Conservation (phyloP, 1,139 yeast genomes). For the Saccharomyces hybrid region DNA sequence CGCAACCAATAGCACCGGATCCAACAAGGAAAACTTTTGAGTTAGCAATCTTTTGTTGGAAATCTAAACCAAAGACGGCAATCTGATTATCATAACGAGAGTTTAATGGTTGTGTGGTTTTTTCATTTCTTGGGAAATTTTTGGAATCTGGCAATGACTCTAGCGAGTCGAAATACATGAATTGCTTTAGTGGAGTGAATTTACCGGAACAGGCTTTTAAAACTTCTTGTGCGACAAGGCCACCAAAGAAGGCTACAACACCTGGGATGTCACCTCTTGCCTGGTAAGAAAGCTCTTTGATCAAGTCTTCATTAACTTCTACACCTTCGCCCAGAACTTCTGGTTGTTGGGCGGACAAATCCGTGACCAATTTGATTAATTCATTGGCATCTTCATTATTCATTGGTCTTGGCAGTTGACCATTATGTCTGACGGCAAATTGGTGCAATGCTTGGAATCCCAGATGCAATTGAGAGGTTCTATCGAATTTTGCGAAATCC, state of each 20-base stretch:
- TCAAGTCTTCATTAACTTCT: constrained; percentile 54
- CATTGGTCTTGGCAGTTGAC: constrained; percentile 68
- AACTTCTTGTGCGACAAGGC: constrained; percentile 93
- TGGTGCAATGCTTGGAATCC: constrained; percentile 87
- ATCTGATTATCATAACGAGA: constrained; percentile 88
- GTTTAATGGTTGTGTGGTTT: constrained; percentile 64
- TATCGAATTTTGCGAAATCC: constrained; percentile 89
- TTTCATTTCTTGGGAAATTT: constrained; percentile 54
- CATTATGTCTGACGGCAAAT: constrained; percentile 55
- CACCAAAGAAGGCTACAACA: constrained; percentile 84
- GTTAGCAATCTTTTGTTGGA: constrained; percentile 66
- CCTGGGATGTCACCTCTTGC: constrained; percentile 92
- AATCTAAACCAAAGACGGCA: constrained; percentile 83
- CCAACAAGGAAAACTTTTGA: constrained; percentile 87
- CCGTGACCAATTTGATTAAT: constrained; percentile 51
- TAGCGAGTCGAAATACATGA: constrained; percentile 85
- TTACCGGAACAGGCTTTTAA: constrained; percentile 92
- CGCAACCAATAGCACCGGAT: constrained; percentile 98
- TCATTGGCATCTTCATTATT: constrained; percentile 69
- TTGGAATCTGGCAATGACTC: constrained; percentile 72
- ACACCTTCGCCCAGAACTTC: constrained; percentile 45
- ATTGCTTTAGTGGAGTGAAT: constrained; percentile 84
- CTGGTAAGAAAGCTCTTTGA: constrained; percentile 71
- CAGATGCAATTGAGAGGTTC: constrained; percentile 81
- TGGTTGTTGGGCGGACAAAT: constrained; percentile 54